These are phyloP conservation scores for Bidens hawaiensis DNA, from an alignment of 140 eudicot species.

Conservation along the genomic window DNA sequence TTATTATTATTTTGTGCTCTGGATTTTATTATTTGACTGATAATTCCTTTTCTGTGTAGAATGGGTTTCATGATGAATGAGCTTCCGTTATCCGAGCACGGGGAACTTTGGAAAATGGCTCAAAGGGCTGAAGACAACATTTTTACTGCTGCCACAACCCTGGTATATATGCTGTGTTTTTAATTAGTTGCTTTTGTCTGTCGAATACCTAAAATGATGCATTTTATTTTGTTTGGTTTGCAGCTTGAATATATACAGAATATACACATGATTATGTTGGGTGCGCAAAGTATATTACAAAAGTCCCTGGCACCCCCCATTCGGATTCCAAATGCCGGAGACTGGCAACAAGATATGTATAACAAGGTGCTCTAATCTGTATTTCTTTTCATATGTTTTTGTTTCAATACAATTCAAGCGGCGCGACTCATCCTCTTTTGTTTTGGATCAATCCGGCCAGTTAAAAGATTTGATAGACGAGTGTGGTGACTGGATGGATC, in stretches of 20 bases:
- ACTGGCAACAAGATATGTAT: constrained; percentile 94
- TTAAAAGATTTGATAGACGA: no score
- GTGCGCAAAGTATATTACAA: no score
- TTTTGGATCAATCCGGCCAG: no score
- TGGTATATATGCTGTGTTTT: constrained; percentile 3
- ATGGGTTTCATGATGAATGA: not conserved
- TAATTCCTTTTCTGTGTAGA: not conserved
- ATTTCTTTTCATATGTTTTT: no score
- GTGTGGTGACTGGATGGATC: no score
- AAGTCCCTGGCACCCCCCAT: no score
- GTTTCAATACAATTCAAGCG: no score
- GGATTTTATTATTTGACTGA: no score
- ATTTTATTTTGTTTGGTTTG: not conserved
- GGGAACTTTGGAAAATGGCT: not conserved
- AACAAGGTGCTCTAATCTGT: constrained; percentile 81
- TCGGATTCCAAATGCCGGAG: constrained; percentile 81
- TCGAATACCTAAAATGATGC: not conserved
- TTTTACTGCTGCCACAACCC: constrained; percentile 4
- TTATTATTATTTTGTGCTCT: no score
- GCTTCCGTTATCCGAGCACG: not conserved
- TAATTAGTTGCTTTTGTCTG: not conserved
- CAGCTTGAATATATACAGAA: constrained; percentile 60
- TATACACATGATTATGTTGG: constrained; percentile 24
- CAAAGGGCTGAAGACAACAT: not conserved
- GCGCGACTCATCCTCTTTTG: no score